Conservation (phyloP, 225 moss, liverwort and hornwort species). For the Sphagnum contortum region DNA sequence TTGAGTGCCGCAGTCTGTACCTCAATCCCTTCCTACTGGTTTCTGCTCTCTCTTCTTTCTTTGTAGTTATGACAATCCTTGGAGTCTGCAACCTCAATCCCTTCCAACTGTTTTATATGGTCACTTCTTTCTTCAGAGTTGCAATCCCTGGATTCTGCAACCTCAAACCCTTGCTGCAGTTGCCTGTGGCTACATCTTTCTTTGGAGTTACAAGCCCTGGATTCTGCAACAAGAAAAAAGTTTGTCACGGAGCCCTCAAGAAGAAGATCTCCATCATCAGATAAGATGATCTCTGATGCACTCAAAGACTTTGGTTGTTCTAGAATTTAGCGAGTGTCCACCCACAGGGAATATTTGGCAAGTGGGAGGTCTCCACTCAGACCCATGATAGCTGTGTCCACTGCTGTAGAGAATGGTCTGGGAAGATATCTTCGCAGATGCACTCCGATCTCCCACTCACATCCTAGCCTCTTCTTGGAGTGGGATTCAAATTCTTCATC, state of each 20-base stretch:
- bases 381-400: conserved; percentile 53
- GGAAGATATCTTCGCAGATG: conserved; percentile 54
- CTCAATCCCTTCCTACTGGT: conserved; percentile 24
- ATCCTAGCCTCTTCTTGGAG: conserved; percentile 8
- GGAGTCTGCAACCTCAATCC: background rate
- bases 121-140: background rate
- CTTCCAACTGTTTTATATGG: background rate
- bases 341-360: conserved; percentile 73
- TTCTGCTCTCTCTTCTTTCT: background rate
- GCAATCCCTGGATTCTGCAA: too few relatives aligned
- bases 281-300: conserved; percentile 59
- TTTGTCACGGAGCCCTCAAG: conserved; percentile 75
- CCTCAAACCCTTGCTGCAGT: too few relatives aligned
- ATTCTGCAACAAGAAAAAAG: conserved; percentile 56
- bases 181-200: too few relatives aligned
- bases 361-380: conserved; percentile 51
- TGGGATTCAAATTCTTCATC: background rate
- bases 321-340: conserved; percentile 41
- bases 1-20: conserved; percentile 59
- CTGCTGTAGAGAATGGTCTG: conserved; percentile 15
- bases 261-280: conserved; percentile 60
- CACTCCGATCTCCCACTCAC: conserved; percentile 36
- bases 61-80: too few relatives aligned
- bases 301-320: conserved; percentile 41
- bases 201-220: too few relatives aligned